phyloP scores from a whole-genome alignment of 2,329 filamentous ascomycete genomes.

The Penicillium sp. region DNA sequence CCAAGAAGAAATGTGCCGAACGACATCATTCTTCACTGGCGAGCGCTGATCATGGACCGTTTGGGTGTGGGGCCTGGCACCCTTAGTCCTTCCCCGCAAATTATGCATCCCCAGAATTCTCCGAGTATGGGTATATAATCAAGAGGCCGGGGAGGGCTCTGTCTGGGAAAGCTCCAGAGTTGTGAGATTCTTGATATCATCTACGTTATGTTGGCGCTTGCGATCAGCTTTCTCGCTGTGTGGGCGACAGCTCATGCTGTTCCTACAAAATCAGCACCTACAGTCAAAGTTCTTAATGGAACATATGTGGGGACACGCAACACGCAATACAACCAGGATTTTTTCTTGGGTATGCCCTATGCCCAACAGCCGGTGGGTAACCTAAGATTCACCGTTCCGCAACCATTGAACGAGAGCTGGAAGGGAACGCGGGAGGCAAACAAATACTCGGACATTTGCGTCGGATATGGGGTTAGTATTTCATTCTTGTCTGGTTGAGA shows the following conservation, averaged over 20 bases:
- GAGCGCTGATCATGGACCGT: slow-evolving; percentile 10
- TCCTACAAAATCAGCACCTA: slow-evolving; percentile 28
- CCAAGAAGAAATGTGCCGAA: not conserved
- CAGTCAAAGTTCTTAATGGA: slow-evolving; percentile 45
- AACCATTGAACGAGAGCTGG: slow-evolving; percentile 52
- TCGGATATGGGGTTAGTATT: slow-evolving; percentile 51
- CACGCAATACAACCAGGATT: slow-evolving; percentile 48
- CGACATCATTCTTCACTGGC: not conserved
- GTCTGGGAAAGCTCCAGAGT: too few species aligned
- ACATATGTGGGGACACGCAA: slow-evolving; percentile 49
- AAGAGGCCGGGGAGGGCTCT: not conserved
- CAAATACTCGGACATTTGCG: slow-evolving; percentile 49
- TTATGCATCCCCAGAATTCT: not conserved
- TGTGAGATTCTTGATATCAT: not conserved
- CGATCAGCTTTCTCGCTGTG: slow-evolving; percentile 12
- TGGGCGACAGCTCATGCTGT: slow-evolving; percentile 17
- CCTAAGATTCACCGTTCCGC: slow-evolving; percentile 56
- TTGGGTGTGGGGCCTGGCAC: slow-evolving; percentile 6
- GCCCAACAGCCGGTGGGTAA: slow-evolving; percentile 56
- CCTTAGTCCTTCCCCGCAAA: not conserved
- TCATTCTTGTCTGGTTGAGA: not conserved
- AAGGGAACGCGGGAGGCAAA: slow-evolving; percentile 44
- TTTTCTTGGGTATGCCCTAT: slow-evolving; percentile 59
- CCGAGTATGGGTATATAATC: not conserved
- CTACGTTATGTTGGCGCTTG: slow-evolving; percentile 3